Percentiles rank a stretch among this genome's conserved stretches.
Evolutionary conservation across 129 eudicot genomes (phyloP).

Genomic region (Arctium lappa): DNA sequence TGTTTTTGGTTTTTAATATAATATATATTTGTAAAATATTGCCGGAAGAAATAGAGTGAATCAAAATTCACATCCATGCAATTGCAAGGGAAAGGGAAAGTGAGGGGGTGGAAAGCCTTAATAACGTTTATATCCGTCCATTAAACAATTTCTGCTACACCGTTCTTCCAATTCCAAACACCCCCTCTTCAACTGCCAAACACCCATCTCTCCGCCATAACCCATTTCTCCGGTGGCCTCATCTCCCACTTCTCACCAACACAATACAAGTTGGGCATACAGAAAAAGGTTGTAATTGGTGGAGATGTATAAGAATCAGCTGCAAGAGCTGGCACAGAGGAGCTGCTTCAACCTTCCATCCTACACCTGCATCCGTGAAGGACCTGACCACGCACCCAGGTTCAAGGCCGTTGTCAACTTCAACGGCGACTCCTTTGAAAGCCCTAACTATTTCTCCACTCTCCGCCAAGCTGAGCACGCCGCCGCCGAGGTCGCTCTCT

Average conservation of each 20-base stretch:
- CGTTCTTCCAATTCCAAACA: slow-evolving; percentile 11
- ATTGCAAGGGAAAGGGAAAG: slow-evolving; percentile 10
- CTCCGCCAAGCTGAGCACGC: slow-evolving; percentile 84
- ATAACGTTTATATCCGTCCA: slow-evolving; percentile 9
- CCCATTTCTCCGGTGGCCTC: slow-evolving; percentile 7
- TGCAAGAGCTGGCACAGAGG: slow-evolving; percentile 86
- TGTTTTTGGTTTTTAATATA: neutral
- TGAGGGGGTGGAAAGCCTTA: neutral
- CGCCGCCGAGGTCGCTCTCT: slow-evolving; percentile 79
- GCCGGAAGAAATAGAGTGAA: neutral
- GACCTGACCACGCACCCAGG: slow-evolving; percentile 91
- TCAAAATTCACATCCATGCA: slow-evolving; percentile 35
- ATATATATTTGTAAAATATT: no score
- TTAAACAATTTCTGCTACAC: slow-evolving; percentile 15
- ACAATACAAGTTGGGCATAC: neutral
- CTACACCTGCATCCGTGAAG: slow-evolving; percentile 71
- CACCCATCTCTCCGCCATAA: slow-evolving; percentile 9
- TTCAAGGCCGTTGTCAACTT: slow-evolving; percentile 67
- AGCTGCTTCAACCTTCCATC: slow-evolving; percentile 87
- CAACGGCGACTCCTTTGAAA: slow-evolving; percentile 69
- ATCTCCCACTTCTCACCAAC: neutral
- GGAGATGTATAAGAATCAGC: slow-evolving; percentile 84
- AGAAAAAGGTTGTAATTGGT: neutral
- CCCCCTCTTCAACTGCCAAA: neutral
- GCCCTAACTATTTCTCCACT: slow-evolving; percentile 62